phyloP scores from a whole-genome alignment of 345 rosid species.

The Garcia nutans region DNA sequence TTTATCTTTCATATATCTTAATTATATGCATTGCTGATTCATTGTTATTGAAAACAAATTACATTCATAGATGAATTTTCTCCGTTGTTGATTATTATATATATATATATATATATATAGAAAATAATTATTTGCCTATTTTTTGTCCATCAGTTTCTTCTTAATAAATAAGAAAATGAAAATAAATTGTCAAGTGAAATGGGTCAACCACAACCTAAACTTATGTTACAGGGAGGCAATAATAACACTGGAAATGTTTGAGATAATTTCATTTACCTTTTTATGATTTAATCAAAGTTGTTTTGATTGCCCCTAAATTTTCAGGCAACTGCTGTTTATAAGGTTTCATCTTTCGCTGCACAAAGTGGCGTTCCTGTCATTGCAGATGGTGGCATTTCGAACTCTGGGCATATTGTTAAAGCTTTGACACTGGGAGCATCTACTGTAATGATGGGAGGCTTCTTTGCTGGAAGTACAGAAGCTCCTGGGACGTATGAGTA shows the following conservation, averaged over 20 bases:
- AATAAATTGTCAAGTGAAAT: too few species aligned
- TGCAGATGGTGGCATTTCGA: constrained; percentile 97
- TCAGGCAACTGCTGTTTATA: constrained; percentile 96
- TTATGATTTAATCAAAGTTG: neutral
- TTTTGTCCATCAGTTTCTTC: too few species aligned
- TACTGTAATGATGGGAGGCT: constrained; percentile 95
- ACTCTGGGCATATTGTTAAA: constrained; percentile 93
- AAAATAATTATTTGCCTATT: too few species aligned
- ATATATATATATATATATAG: too few species aligned
- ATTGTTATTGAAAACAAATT: too few species aligned
- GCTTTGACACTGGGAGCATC: constrained; percentile 91
- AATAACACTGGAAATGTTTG: neutral
- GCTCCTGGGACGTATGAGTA: constrained; percentile 73
- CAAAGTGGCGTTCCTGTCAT: constrained; percentile 74
- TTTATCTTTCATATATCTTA: too few species aligned
- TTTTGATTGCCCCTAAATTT: constrained; percentile 6
- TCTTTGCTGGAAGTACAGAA: constrained; percentile 90
- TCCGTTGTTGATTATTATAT: too few species aligned
- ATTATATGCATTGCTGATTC: neutral
- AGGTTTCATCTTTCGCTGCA: constrained; percentile 76
- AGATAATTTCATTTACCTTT: neutral
- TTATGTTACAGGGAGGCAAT: neutral
- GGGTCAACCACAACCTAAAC: neutral
- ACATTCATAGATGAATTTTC: too few species aligned
- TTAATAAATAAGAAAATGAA: too few species aligned